Evolutionary conservation across 768 basidiomycete genomes (phyloP), one percentile per base, ranked within the genome.

Genomic region (Leccinum boreale): DNA sequence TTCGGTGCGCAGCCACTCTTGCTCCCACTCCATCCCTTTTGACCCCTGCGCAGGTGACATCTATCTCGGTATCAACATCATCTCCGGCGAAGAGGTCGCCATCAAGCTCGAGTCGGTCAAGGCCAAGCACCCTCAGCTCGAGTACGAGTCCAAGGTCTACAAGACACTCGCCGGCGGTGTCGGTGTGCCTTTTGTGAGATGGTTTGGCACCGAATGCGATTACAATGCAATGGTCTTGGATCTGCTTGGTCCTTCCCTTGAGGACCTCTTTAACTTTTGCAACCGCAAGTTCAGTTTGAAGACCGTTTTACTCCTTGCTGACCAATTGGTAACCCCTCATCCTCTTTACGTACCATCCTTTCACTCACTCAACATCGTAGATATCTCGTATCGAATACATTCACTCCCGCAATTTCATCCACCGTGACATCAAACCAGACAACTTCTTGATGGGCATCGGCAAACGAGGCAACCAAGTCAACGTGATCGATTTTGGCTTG

Each of bases 71-170:
- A 96, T 97, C 75, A 99, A 98, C 83, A 98, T 99, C 79, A 98
- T 98, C 72, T 98, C 96, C 17, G 96, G 96, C 24, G 97, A 99
- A 74, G 97, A 98, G 73, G 96, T 98, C 60, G 97, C 94, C 72
- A 99, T 99, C 84, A 99, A 99, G 78, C 92, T 99, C 67, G 97
- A 99, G 77, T 98, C 96, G 2, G 94, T 98, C 75, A 99, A 99
- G 77, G 97, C 97, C 65, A 99, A 99, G 76, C 97, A 99, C 66
- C 97, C 97, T n/a, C 97, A 99, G 77, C 89, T 99, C 68, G 97
- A 99, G 75, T 99, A 99, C 71, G 96, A 99, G 77, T 89, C 88
- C 64, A 90, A 91, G 74, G 90, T 92, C 50, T 90, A 89, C 78
- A 98, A 98, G 86, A 94, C 93, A n/a, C 85, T 99, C 52, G 96